A percentile compares a stretch with the other conserved stretches of the same genome.
Evolutionary conservation across 805 yeast species (phyloP).

Genomic region (Monosporozyma yasuniensis): DNA sequence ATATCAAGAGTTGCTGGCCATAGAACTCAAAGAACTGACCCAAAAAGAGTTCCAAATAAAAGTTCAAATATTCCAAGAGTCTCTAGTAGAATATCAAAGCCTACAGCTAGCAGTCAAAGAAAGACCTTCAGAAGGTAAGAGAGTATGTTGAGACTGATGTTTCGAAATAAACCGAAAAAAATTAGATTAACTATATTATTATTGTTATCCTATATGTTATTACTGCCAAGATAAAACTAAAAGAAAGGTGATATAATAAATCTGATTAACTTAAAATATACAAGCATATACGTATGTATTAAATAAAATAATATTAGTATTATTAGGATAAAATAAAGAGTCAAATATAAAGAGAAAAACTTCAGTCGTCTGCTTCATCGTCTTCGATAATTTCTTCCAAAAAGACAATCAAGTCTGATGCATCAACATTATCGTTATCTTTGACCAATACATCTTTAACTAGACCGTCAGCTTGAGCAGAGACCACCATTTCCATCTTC

Average conservation of each 20-base stretch:
- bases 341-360: not conserved
- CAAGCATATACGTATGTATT: not conserved
- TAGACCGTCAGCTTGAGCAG: constrained; percentile 83
- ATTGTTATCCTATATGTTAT: too few species aligned
- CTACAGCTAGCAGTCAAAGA: constrained; percentile 21
- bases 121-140: constrained; percentile 18
- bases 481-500: constrained; percentile 99
- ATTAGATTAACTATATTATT: not conserved
- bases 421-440: constrained; percentile 94
- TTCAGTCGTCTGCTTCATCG: not conserved
- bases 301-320: not conserved
- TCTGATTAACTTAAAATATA: not conserved
- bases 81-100: constrained; percentile 15
- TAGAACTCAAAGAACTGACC: not conserved
- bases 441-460: constrained; percentile 67
- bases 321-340: not conserved
- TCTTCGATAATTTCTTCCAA: constrained; percentile 29
- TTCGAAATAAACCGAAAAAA: too few species aligned
- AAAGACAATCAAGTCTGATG: constrained; percentile 74
- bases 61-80: constrained; percentile 19
- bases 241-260: too few species aligned
- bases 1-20: not conserved
- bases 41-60: not conserved
- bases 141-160: too few species aligned
- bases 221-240: too few species aligned